These are phyloP conservation scores for Truncatella angustata DNA, from an alignment of 2,329 filamentous ascomycete genomes.

Conservation along the genomic window DNA sequence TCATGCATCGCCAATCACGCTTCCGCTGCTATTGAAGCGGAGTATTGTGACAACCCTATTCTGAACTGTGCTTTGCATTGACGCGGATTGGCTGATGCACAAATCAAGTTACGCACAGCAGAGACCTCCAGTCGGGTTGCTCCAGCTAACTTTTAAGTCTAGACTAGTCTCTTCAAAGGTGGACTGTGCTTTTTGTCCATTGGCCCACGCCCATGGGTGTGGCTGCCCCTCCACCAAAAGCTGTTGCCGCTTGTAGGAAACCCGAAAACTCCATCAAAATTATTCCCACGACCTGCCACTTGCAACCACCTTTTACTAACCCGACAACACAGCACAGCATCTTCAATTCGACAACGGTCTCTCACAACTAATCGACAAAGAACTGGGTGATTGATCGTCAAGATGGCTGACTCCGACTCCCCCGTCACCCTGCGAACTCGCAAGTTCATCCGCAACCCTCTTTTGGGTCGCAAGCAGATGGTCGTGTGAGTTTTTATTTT, in stretches of 20 bases:
- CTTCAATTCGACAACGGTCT: conserved; percentile 10
- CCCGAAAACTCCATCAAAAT: not conserved
- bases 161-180: no score
- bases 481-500: conserved; percentile 99
- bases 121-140: no score
- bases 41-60: no score
- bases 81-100: no score
- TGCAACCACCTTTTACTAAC: no score
- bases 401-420: conserved; percentile 88
- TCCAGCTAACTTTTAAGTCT: no score
- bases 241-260: not conserved
- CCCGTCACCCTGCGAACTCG: conserved; percentile 58
- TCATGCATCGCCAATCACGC: no score
- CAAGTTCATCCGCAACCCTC: conserved; percentile 99
- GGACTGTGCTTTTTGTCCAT: no score
- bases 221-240: not conserved
- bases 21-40: no score
- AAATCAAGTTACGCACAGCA: no score
- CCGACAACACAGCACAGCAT: conserved; percentile 5
- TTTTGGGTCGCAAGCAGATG: conserved; percentile 99
- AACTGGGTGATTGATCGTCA: conserved; percentile 41
- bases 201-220: not conserved
- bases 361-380: conserved; percentile 17
- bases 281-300: conserved; percentile 4
- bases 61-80: no score